Evolutionary conservation across 2,329 filamentous ascomycete species (phyloP).

Genomic region (Aspergillus proliferans): DNA sequence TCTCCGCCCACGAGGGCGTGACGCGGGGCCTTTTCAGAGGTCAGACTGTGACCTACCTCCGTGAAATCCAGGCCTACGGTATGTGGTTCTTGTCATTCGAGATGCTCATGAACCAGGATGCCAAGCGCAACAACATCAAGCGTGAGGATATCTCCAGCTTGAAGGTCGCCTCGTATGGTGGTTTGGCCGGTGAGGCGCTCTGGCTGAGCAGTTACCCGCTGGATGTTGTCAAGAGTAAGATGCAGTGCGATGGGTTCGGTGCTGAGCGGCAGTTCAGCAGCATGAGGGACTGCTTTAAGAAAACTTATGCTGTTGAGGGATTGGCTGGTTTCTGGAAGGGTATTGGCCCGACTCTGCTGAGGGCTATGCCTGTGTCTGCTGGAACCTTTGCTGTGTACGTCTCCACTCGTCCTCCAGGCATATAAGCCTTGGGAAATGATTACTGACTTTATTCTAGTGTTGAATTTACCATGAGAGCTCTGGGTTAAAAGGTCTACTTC

Average conservation of each 20-base stretch:
- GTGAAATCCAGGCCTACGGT: constrained; percentile 92
- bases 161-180: constrained; percentile 89
- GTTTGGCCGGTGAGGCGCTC: constrained; percentile 84
- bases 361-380: constrained; percentile 94
- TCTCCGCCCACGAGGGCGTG: constrained; percentile 63
- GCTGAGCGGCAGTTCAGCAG: constrained; percentile 62
- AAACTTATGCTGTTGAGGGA: constrained; percentile 74
- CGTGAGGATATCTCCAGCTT: constrained; percentile 72
- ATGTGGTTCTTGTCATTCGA: constrained; percentile 94
- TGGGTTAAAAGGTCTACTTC: constrained; percentile 26
- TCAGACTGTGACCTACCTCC: constrained; percentile 72
- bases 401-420: not conserved
- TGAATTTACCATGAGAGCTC: constrained; percentile 42
- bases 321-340: constrained; percentile 89
- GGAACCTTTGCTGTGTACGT: constrained; percentile 84
- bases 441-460: constrained; percentile 25
- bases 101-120: constrained; percentile 90
- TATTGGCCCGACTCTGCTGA: constrained; percentile 78
- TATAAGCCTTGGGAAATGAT: not conserved
- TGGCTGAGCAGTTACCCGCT: constrained; percentile 94
- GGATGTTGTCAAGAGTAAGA: constrained; percentile 98
- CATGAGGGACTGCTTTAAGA: constrained; percentile 83
- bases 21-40: constrained; percentile 77
- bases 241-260: constrained; percentile 95
- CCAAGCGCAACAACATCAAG: constrained; percentile 65